Evolutionary conservation across 108 stramenopile species (phyloP).

Genomic region (Conticribra guillardii): DNA sequence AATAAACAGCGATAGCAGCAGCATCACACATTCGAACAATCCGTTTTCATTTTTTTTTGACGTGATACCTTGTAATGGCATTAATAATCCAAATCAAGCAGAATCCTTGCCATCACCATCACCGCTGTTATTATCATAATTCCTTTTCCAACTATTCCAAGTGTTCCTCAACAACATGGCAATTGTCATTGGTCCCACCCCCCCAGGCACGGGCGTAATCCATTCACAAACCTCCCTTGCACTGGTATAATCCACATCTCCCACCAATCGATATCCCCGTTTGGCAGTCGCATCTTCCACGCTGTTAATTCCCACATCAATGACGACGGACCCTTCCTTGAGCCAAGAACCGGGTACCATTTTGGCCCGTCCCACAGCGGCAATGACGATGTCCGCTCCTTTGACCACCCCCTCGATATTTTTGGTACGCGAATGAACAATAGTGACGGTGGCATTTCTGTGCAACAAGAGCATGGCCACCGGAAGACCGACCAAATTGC

Average conservation of each 20-base stretch:
- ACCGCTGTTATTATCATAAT: constrained; percentile 6
- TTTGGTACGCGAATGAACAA: constrained; percentile 91
- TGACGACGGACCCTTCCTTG: constrained; percentile 95
- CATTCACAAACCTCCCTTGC: constrained; percentile 70
- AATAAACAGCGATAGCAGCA: no score
- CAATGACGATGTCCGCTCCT: constrained; percentile 95
- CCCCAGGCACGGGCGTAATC: constrained; percentile 99
- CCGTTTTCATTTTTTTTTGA: no score
- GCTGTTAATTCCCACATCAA: constrained; percentile 98
- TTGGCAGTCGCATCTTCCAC: constrained; percentile 75
- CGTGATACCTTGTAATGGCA: no score
- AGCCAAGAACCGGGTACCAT: constrained; percentile 91
- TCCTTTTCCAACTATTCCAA: constrained; percentile 71
- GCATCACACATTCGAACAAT: no score
- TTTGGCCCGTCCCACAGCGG: constrained; percentile 91
- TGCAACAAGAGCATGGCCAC: constrained; percentile 90
- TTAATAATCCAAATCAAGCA: no score
- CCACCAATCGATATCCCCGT: constrained; percentile 92
- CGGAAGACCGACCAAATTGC: constrained; percentile 92
- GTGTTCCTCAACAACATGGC: constrained; percentile 98
- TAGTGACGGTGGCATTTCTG: constrained; percentile 93
- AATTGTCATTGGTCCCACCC: constrained; percentile 99
- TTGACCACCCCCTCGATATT: constrained; percentile 71
- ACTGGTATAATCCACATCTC: constrained; percentile 91
- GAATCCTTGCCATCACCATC: background rate